These are phyloP conservation scores for Torulaspora indica DNA, from an alignment of 805 yeast species.

Conservation along the genomic window DNA sequence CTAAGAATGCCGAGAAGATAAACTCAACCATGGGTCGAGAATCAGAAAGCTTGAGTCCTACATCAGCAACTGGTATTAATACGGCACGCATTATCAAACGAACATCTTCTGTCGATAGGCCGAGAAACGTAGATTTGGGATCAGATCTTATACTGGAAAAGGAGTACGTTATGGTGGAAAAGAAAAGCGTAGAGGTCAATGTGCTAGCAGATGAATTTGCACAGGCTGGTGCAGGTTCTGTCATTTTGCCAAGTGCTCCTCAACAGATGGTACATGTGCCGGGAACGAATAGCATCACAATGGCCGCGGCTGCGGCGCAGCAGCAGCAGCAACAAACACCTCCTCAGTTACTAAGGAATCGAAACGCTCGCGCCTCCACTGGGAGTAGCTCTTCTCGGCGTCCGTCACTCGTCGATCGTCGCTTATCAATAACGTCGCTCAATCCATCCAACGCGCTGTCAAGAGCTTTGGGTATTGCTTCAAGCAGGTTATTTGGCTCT, in stretches of 20 bases:
- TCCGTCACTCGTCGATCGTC: conserved; percentile 58
- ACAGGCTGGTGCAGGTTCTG: conserved; percentile 17
- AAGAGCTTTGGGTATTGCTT: conserved; percentile 81
- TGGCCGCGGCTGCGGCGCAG: conserved; percentile 2
- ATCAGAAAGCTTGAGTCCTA: not conserved
- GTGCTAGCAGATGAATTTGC: conserved; percentile 92
- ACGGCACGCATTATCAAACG: conserved; percentile 7
- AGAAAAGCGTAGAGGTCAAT: conserved; percentile 90
- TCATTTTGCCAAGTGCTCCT: conserved; percentile 11
- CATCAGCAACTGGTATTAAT: not conserved
- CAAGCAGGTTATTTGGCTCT: conserved; percentile 76
- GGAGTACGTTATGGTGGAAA: conserved; percentile 93
- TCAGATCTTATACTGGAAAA: conserved; percentile 59
- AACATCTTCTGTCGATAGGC: conserved; percentile 10
- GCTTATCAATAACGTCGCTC: conserved; percentile 59
- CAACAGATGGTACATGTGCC: conserved; percentile 9
- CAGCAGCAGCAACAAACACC: conserved; percentile 17
- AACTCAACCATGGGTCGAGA: not conserved
- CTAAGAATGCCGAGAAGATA: conserved; percentile 4
- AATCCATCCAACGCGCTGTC: conserved; percentile 85
- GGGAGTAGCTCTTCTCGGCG: conserved; percentile 49
- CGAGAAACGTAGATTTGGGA: conserved; percentile 19
- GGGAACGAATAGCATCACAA: conserved; percentile 28
- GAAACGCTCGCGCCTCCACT: conserved; percentile 34
- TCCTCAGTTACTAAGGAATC: conserved; percentile 9